phyloP scores from a whole-genome alignment of 345 rosid species.

The Erucastrum elatum region DNA sequence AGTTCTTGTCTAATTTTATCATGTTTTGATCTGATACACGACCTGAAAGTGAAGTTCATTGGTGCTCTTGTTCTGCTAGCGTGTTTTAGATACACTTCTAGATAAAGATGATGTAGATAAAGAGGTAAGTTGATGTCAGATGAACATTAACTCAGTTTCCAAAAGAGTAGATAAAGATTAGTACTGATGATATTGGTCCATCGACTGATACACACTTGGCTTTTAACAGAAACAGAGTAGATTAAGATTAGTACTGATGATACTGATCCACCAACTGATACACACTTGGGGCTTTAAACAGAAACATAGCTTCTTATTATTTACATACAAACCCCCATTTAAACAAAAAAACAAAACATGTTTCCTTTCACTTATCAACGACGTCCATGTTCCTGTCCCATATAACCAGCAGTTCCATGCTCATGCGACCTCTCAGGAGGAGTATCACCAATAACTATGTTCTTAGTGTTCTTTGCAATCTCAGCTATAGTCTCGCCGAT shows the following conservation, averaged over 20 bases:
- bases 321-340: not conserved
- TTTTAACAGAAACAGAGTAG: slow-evolving; percentile 20
- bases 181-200: not conserved
- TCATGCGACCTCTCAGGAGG: slow-evolving; percentile 13
- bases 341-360: not conserved
- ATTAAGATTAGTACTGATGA: too few species aligned
- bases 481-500: slow-evolving; percentile 75
- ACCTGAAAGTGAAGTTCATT: not conserved
- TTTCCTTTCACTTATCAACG: slow-evolving; percentile 5
- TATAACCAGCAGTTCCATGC: slow-evolving; percentile 22
- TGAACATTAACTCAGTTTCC: not conserved
- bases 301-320: slow-evolving; percentile 31
- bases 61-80: not conserved
- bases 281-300: too few species aligned
- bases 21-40: not conserved
- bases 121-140: too few species aligned
- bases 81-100: not conserved
- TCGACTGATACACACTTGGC: not conserved
- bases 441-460: slow-evolving; percentile 46
- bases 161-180: not conserved
- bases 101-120: too few species aligned
- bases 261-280: too few species aligned
- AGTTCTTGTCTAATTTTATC: not conserved
- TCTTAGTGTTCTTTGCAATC: slow-evolving; percentile 65
- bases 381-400: slow-evolving; percentile 21